These are phyloP conservation scores for Populus davidiana DNA, from an alignment of 345 rosid species.

Conservation along the genomic window DNA sequence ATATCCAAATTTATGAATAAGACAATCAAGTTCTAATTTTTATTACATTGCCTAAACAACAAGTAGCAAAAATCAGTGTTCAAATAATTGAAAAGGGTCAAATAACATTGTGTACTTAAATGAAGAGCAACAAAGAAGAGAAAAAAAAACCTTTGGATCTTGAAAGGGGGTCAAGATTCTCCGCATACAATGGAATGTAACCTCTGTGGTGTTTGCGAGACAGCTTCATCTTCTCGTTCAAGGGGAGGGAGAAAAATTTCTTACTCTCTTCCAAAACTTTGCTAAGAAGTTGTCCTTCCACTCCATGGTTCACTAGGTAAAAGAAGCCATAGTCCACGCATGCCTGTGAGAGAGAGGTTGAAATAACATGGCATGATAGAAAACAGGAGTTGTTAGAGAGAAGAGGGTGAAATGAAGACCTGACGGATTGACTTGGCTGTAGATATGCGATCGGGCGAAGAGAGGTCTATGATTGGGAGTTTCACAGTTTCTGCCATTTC, in stretches of 20 bases:
- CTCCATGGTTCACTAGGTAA: constrained; percentile 79
- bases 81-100: too few relatives aligned
- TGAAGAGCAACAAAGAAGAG: background rate
- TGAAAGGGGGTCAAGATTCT: constrained; percentile 41
- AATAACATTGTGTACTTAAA: too few relatives aligned
- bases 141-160: constrained; percentile 37
- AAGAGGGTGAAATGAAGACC: constrained; percentile 4
- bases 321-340: constrained; percentile 78
- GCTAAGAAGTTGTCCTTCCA: constrained; percentile 47
- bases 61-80: background rate
- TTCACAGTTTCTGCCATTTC: constrained; percentile 6
- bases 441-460: constrained; percentile 12
- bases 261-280: constrained; percentile 50
- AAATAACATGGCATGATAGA: background rate
- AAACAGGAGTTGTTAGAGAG: too few relatives aligned
- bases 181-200: constrained; percentile 54
- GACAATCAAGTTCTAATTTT: background rate
- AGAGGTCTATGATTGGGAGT: constrained; percentile 28
- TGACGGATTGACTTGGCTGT: constrained; percentile 25
- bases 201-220: constrained; percentile 49
- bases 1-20: background rate
- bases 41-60: background rate
- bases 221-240: constrained; percentile 55
- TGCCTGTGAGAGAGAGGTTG: constrained; percentile 44
- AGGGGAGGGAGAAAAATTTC: constrained; percentile 65